Evolutionary conservation across 2,329 filamentous ascomycete species (phyloP).

Genomic region (Ophiostoma ulmi): DNA sequence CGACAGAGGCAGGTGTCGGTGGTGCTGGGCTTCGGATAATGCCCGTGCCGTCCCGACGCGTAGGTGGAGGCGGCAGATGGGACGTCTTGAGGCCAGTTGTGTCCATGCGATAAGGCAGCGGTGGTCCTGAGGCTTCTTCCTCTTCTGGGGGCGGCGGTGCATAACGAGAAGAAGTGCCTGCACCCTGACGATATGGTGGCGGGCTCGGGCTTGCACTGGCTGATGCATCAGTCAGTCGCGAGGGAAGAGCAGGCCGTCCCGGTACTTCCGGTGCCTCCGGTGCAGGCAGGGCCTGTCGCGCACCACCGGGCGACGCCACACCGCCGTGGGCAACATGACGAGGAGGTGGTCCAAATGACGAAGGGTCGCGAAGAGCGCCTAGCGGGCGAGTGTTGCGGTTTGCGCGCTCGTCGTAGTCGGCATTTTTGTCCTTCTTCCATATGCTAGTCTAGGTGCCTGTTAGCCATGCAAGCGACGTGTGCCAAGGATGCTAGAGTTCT

Average conservation of each 20-base stretch:
- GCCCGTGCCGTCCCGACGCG: constrained; percentile 43
- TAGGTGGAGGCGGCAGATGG: constrained; percentile 66
- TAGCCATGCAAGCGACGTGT: background rate
- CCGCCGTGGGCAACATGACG: constrained; percentile 45
- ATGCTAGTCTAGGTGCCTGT: constrained; percentile 23
- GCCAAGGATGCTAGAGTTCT: background rate
- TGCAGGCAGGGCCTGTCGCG: constrained; percentile 31
- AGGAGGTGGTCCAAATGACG: constrained; percentile 74
- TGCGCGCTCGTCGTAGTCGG: constrained; percentile 31
- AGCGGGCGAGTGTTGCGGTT: constrained; percentile 54
- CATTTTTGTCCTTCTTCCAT: constrained; percentile 34
- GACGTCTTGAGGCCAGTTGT: constrained; percentile 66
- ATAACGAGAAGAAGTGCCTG: constrained; percentile 23
- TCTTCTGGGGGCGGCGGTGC: constrained; percentile 33
- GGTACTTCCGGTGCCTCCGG: constrained; percentile 19
- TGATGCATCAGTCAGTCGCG: constrained; percentile 16
- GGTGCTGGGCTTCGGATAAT: constrained; percentile 32
- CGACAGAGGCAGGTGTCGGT: constrained; percentile 19
- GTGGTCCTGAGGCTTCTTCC: constrained; percentile 46
- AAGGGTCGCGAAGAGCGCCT: constrained; percentile 66
- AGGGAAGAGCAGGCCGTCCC: constrained; percentile 15
- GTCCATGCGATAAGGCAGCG: constrained; percentile 63
- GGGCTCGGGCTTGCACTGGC: background rate
- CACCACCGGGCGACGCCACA: constrained; percentile 26
- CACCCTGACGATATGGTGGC: background rate